Evolutionary conservation across 208 protist species (phyloP).

Genomic region (Acanthamoeba sp.): DNA sequence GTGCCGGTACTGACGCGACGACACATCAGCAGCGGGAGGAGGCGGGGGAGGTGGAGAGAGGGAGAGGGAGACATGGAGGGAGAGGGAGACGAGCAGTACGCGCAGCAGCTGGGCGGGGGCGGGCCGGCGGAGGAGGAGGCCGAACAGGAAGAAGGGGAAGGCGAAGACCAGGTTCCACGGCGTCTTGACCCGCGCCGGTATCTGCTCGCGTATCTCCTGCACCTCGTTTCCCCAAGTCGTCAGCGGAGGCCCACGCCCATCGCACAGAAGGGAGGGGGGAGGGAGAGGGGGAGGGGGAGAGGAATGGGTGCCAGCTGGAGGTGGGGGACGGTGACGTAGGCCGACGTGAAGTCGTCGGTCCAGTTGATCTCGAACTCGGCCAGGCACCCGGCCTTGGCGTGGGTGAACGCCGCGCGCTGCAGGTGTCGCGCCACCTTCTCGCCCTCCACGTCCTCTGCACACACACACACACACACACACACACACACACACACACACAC

Average conservation of each 20-base stretch:
- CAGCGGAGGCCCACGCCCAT: too few relatives aligned
- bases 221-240: too few relatives aligned
- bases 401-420: background rate
- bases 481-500: too few relatives aligned
- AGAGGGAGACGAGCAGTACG: background rate
- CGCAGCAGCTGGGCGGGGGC: background rate
- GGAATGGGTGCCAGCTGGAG: conserved; percentile 7
- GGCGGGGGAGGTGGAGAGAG: background rate
- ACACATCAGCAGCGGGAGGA: background rate
- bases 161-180: conserved; percentile 46
- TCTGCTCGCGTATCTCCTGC: conserved; percentile 16
- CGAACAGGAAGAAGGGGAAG: conserved; percentile 48
- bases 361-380: conserved; percentile 38
- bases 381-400: background rate
- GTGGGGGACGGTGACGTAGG: conserved; percentile 39
- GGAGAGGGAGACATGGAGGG: too few relatives aligned
- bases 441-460: conserved; percentile 29
- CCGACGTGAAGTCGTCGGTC: conserved; percentile 55
- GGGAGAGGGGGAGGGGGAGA: too few relatives aligned
- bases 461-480: background rate
- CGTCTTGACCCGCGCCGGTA: conserved; percentile 32
- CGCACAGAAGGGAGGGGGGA: too few relatives aligned
- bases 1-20: background rate
- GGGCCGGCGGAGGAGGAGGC: background rate
- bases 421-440: background rate